Evolutionary conservation across 805 yeast genomes (phyloP), one percentile per base, ranked within the genome.

Genomic region (Metschnikowia lunata): DNA sequence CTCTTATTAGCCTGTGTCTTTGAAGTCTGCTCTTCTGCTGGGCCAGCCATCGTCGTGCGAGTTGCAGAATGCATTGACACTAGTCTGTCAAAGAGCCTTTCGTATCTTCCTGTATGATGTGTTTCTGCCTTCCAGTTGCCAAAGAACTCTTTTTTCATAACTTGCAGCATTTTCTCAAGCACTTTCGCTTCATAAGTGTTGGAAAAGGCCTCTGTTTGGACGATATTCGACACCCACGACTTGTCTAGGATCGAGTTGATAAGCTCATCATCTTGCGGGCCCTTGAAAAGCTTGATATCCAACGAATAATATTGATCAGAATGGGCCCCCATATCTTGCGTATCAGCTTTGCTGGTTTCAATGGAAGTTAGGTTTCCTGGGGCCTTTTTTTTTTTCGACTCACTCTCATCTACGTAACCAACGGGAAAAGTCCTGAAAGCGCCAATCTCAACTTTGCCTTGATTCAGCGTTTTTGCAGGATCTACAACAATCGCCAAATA

Each of bases 401-500:
- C 31, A 27, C 43, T 39, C 13, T 36, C 34, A n/a, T 47, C 33
- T 12, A 29, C 40, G 38, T 52, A 51, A 8, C 64, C 67, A 27
- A 73, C 76, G 36, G 74, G 71, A 49, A 76, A 77, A 0, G 97
- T 87, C 59, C 97, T 68, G 59, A 88, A 89, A 0, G 96, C 96
- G 1, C 96, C 97, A 44, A 89, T 85, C 37, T 86, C 93, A 10
- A 89, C 82, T 46, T 71, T 74, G 0, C 84, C 84, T 40, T 83
- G 79, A 11, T 74, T 63, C 4, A 69, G 58, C 1, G 91, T 82
- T 56, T 81, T 79, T 40, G 79, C 75, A 0, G 97, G 97, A 63
- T 89, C 97, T 40, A 90, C 76, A 7, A 89, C 97, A 28, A 89
- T 70, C 0, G 97, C 97, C 46, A 89, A 69, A 58, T 86, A 89